phyloP scores from a whole-genome alignment of 2,329 filamentous ascomycete genomes.

The Aaosphaeria pasadenensis region DNA sequence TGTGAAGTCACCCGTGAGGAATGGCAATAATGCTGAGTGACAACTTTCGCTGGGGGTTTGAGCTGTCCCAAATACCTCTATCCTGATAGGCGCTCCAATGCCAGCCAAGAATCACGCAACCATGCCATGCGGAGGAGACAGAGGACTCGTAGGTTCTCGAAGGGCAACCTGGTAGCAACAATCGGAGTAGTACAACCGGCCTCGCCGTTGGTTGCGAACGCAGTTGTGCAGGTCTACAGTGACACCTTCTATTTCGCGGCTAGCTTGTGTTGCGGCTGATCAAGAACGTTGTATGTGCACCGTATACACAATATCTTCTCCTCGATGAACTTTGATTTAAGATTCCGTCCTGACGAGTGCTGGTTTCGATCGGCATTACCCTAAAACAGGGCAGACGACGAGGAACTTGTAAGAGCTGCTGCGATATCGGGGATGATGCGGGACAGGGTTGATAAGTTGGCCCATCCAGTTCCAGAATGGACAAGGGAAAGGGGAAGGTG shows the following conservation, averaged over 20 bases:
- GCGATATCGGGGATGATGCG: neutral
- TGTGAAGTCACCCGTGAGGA: too few species aligned
- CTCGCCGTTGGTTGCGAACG: constrained; percentile 1
- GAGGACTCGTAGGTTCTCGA: neutral
- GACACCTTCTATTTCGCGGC: constrained; percentile 28
- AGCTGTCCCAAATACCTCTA: neutral
- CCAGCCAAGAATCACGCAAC: neutral
- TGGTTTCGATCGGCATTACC: neutral
- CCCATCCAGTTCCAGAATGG: too few species aligned
- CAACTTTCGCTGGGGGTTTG: neutral
- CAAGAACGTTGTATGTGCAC: constrained; percentile 7
- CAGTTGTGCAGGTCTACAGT: constrained; percentile 9
- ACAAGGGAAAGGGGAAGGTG: too few species aligned
- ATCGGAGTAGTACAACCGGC: neutral
- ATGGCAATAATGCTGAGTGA: too few species aligned
- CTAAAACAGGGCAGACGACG: neutral
- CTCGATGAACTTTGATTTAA: neutral
- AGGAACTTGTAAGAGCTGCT: neutral
- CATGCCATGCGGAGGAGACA: neutral
- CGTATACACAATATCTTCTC: neutral
- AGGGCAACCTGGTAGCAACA: neutral
- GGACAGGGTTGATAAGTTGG: neutral
- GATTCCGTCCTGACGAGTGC: neutral
- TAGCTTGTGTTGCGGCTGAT: constrained; percentile 15
- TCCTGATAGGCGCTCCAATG: neutral